Conservation (phyloP, 2,329 filamentous ascomycete species). For the Annulohypoxylon truncatum region DNA sequence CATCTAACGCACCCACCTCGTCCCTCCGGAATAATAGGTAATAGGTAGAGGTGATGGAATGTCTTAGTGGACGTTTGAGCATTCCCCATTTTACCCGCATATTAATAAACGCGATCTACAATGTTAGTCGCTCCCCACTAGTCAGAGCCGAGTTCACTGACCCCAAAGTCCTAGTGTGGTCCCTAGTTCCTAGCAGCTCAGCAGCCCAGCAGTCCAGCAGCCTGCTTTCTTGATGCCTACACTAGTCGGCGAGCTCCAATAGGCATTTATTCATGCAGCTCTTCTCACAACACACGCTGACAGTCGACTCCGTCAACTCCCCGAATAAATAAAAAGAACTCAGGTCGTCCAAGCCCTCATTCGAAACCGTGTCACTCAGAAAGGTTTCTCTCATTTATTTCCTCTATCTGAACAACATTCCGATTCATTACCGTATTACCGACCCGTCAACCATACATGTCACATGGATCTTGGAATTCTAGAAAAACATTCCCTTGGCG, state of each 20-base stretch:
- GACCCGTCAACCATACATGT: background rate
- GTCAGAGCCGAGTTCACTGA: slow-evolving; percentile 1
- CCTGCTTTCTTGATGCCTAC: background rate
- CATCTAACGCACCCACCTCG: slow-evolving; percentile 1
- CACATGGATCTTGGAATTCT: background rate
- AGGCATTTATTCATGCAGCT: slow-evolving; percentile 26
- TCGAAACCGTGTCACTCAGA: slow-evolving; percentile 15
- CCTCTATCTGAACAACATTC: slow-evolving; percentile 16
- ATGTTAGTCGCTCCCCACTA: background rate
- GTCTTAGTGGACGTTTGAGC: background rate
- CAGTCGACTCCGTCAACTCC: slow-evolving; percentile 14
- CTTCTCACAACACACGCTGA: background rate
- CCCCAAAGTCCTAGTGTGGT: slow-evolving; percentile 15
- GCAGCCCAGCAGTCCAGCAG: background rate
- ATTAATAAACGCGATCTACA: slow-evolving; percentile 36
- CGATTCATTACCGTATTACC: slow-evolving; percentile 13
- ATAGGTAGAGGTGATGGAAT: slow-evolving; percentile 6
- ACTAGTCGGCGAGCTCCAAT: slow-evolving; percentile 15
- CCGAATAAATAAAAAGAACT: slow-evolving; percentile 6
- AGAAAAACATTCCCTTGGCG: background rate
- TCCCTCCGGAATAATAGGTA: slow-evolving; percentile 30
- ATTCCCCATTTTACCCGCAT: slow-evolving; percentile 35
- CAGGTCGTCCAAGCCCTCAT: background rate
- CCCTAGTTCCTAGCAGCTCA: background rate
- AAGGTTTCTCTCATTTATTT: slow-evolving; percentile 12